phyloP scores from a whole-genome alignment of 2,329 filamentous ascomycete genomes.

The Aspergillus sp. region DNA sequence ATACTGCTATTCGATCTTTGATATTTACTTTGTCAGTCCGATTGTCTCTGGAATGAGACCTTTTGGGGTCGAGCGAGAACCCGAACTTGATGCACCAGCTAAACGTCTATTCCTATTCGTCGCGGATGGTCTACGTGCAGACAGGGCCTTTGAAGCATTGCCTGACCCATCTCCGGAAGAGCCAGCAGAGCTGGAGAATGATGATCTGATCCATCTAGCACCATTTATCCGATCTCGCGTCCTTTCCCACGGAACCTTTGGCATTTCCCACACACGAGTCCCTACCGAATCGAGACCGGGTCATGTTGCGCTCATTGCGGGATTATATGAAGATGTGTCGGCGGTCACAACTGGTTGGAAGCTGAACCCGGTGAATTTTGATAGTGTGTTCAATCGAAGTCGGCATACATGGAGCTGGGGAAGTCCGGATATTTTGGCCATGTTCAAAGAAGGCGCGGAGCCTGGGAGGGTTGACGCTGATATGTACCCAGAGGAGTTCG shows the following conservation, averaged over 20 bases:
- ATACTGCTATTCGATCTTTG: constrained; percentile 94
- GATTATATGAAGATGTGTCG: constrained; percentile 95
- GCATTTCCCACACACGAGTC: constrained; percentile 92
- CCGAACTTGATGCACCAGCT: constrained; percentile 65
- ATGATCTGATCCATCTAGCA: constrained; percentile 68
- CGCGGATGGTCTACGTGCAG: constrained; percentile 92
- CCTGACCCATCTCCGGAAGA: constrained; percentile 70
- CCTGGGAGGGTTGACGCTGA: constrained; percentile 83
- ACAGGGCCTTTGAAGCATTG: constrained; percentile 94
- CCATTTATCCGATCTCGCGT: constrained; percentile 88
- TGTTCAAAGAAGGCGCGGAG: constrained; percentile 93
- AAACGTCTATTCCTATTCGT: constrained; percentile 91
- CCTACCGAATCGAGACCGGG: constrained; percentile 95
- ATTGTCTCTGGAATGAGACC: constrained; percentile 93
- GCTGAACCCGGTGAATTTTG: constrained; percentile 94
- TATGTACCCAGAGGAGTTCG: constrained; percentile 75
- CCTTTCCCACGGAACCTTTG: constrained; percentile 87
- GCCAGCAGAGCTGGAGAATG: constrained; percentile 16
- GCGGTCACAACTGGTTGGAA: constrained; percentile 98
- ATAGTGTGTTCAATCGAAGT: constrained; percentile 97
- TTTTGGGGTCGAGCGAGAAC: constrained; percentile 63
- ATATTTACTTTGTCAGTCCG: constrained; percentile 97
- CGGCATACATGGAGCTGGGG: constrained; percentile 99
- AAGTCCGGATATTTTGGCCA: constrained; percentile 91
- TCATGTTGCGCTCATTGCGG: constrained; percentile 94